Evolutionary conservation across 768 basidiomycete genomes (phyloP).

Genomic region (Lentinula raphanica): DNA sequence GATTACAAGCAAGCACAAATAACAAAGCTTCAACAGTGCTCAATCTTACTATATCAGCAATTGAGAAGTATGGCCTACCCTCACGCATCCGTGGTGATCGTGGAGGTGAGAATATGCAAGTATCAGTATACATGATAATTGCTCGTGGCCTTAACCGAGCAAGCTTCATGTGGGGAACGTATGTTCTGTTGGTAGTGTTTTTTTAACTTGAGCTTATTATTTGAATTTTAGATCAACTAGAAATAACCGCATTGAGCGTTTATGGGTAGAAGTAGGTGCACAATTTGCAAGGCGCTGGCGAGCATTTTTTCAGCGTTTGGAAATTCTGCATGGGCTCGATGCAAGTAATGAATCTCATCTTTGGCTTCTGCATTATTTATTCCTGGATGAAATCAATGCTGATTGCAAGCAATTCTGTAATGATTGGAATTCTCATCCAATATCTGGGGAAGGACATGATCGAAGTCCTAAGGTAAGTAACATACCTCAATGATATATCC

Average conservation of each 20-base stretch:
- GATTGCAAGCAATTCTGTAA: constrained; percentile 29
- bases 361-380: constrained; percentile 40
- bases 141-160: constrained; percentile 22
- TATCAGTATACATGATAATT: constrained; percentile 31
- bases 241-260: constrained; percentile 38
- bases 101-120: constrained; percentile 29
- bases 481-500: background rate
- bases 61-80: constrained; percentile 20
- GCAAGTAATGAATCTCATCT: constrained; percentile 25
- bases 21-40: constrained; percentile 28
- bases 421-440: constrained; percentile 40
- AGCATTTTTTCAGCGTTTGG: constrained; percentile 35
- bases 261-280: constrained; percentile 39
- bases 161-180: constrained; percentile 31
- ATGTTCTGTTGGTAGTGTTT: constrained; percentile 5
- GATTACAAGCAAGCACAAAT: constrained; percentile 12
- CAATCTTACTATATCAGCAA: constrained; percentile 18
- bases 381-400: constrained; percentile 29
- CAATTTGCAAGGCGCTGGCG: constrained; percentile 36
- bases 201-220: no score
- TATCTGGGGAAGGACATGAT: no score
- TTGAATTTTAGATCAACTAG: constrained; percentile 28
- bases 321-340: constrained; percentile 29
- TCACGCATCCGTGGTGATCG: constrained; percentile 27
- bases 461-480: constrained; percentile 15